Percentiles rank a stretch among this genome's conserved stretches.
phyloP scores from a whole-genome alignment of 2,329 filamentous ascomycete genomes.

The Phyllosticta citribraziliensis region DNA sequence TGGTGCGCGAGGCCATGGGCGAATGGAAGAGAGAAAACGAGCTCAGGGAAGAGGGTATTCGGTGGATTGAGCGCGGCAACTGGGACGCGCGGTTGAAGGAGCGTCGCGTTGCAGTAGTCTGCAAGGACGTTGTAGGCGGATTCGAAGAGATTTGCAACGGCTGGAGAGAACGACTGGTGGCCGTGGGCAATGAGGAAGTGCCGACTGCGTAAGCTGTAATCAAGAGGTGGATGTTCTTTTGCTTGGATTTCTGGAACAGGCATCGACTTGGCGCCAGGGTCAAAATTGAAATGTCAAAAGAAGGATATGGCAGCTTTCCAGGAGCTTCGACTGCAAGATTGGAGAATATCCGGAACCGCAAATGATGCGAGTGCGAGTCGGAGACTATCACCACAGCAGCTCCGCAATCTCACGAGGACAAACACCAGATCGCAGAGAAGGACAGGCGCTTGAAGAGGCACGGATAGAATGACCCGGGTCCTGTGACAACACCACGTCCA shows the following conservation, averaged over 20 bases:
- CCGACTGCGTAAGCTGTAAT: neutral
- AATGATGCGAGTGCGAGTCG: too few relatives aligned
- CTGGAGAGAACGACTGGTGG: conserved; percentile 67
- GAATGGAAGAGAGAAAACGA: conserved; percentile 81
- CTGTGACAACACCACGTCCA: too few relatives aligned
- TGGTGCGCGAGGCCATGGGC: conserved; percentile 72
- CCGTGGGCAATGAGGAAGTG: conserved; percentile 3
- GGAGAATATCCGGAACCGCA: too few relatives aligned
- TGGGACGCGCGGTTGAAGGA: conserved; percentile 70
- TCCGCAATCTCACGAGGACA: too few relatives aligned
- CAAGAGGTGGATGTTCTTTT: neutral
- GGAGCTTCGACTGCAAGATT: neutral
- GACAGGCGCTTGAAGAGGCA: too few relatives aligned
- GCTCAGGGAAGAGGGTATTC: conserved; percentile 67
- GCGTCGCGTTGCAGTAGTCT: conserved; percentile 74
- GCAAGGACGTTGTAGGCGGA: conserved; percentile 77
- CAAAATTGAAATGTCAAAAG: neutral
- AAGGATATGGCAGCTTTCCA: neutral
- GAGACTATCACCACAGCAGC: too few relatives aligned
- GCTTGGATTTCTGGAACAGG: neutral
- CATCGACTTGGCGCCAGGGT: neutral
- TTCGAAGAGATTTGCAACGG: conserved; percentile 85
- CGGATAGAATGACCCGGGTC: too few relatives aligned
- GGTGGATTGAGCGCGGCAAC: conserved; percentile 70
- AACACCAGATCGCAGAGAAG: too few relatives aligned